Base-by-base conservation (phyloP, 352 stramenopile genomes). In the Pythium inflatum region DNA sequence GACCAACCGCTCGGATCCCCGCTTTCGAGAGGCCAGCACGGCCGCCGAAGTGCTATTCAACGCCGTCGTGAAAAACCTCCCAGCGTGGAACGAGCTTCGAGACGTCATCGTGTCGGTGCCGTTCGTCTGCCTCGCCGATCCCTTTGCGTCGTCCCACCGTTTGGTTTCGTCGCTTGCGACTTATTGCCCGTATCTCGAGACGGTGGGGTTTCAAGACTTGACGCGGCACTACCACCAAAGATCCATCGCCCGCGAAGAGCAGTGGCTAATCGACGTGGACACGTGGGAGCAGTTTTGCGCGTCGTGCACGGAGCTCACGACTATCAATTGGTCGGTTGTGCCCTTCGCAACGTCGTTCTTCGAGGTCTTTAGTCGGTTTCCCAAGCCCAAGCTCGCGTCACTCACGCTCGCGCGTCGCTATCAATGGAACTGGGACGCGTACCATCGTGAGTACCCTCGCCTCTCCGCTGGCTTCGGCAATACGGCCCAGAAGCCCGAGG, bases 241-340 rank as follows among this genome's bases (percentile, higher is more conserved):
- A 20, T 54, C n/a, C n/a, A 8, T 49, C 13, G 41, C n/a, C 12
- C 41, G 1, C 4, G 25, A 31, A 18, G 58, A 66, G 50, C 33
- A 75, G 55, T 73, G 79, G 36, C 78, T 70, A 53, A 74, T 88
- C 0, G 62, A 69, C 1, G 34, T 53, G 1, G 63, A 70, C 5
- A 66, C 79, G 4, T 90, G 82, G 80, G 78, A 75, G 12, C 43
- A 24, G 1, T 90, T 88, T 46, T 88, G 80, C 43, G 49, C 40
- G 16, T 67, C 56, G 7, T 84, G 78, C 22, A 59, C 66, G 22
- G 31, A 58, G 0, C 46, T 67, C 2, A 6, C 16, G 8, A 43
- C 27, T 24, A 60, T 49, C 16, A 24, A 58, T 31, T 67, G 60
- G 60, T 14, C 33, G 5, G 3, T 41, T 1, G 46, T 58, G 46